Evolutionary conservation across 805 yeast genomes (phyloP), one percentile per base, ranked within the genome.

Genomic region (Ogataea naganishii): DNA sequence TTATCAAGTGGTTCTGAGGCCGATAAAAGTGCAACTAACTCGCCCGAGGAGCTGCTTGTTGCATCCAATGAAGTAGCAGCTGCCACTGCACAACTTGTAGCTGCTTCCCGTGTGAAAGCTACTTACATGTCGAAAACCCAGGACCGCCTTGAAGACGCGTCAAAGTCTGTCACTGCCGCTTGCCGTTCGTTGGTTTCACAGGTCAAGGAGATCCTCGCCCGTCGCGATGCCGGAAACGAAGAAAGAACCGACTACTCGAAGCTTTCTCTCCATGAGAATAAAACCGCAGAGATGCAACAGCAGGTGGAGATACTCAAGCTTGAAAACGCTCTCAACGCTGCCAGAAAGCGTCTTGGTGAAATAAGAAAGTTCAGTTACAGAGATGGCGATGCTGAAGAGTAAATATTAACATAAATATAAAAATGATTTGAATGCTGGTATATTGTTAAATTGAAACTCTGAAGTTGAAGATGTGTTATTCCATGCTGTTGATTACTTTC

Each of bases 41-140:
- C 83, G 0, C 84, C 76, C 34, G 95, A 85, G 49, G 82, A 84
- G 56, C 68, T 85, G 36, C 80, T 85, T 43, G 95, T 85, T 16
- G 89, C 95, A 0, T 84, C 94, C 1, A 83, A 82, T 44, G 94
- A 85, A 51, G 95, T 85, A 7, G 88, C 94, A 2, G 86, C 95
- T 0, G 79, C 95, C 0, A 85, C 95, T 1, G 94, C 89, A 3
- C 96, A 85, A 60, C 66, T 85, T 30, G 96, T 85, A 5, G 88
- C 95, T 5, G 92, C 95, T 1, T 79, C 95, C 1, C 69, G 95
- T 42, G 94, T 83, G 14, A 84, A 84, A 52, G 85, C 94, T 0
- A 69, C 78, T 24, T 71, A 75, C 42, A 72, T 73, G 58, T 82
- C 94, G 2, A 74, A 75, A 47, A 69, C 86, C 3, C 95, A 83